These are phyloP conservation scores for Penicillium coffeae DNA, from an alignment of 495 filamentous ascomycete species.

Conservation along the genomic window DNA sequence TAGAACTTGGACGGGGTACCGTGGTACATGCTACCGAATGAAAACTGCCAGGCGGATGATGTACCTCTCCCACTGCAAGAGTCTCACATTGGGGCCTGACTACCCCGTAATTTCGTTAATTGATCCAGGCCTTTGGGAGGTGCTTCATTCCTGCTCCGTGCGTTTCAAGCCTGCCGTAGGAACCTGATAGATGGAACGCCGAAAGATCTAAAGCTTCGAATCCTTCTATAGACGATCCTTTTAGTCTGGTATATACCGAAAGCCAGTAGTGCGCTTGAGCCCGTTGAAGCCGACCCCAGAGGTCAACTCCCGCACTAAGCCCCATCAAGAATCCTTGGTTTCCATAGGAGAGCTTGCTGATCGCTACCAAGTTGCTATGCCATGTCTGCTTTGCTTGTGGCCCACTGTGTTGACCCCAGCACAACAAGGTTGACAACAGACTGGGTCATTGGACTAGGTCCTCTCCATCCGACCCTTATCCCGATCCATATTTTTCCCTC, in stretches of 20 bases:
- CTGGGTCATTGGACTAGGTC: background rate
- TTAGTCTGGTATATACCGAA: too few species aligned
- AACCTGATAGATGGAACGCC: background rate
- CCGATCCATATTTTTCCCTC: background rate
- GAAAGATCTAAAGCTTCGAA: constrained; percentile 1
- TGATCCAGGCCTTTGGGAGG: background rate
- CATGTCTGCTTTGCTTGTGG: too few species aligned
- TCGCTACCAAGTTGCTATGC: constrained; percentile 5
- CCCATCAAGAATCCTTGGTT: constrained; percentile 4
- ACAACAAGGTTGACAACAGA: background rate
- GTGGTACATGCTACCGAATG: background rate
- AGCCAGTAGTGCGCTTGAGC: too few species aligned
- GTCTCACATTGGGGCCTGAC: background rate
- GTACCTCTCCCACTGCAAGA: background rate
- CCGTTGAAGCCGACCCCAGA: constrained; percentile 2
- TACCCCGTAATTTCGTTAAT: constrained; percentile 1
- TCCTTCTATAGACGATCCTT: background rate
- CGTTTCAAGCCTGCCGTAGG: background rate
- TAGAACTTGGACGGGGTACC: constrained; percentile 6
- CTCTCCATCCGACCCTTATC: background rate
- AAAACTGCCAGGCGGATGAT: background rate
- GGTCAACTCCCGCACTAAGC: constrained; percentile 9
- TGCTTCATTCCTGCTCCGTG: background rate
- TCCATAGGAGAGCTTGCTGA: constrained; percentile 11
- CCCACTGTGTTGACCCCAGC: constrained; percentile 1